These are phyloP conservation scores for Leishmania lainsoni DNA, from an alignment of 208 protist species.

Conservation along the genomic window DNA sequence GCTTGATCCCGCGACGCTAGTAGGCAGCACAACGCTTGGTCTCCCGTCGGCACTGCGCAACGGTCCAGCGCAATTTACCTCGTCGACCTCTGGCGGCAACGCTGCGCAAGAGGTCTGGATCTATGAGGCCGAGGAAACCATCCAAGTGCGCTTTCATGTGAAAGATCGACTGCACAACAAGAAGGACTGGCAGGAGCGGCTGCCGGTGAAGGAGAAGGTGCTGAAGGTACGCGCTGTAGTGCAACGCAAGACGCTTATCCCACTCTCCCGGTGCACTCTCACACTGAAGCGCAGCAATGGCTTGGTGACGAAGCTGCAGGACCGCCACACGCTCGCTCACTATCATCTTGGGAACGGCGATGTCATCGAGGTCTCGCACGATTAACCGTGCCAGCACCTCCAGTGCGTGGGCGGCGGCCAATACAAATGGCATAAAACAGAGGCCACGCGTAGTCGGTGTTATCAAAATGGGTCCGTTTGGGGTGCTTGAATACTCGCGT, in stretches of 20 bases:
- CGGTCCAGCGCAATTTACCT: not conserved
- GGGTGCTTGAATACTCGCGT: not conserved
- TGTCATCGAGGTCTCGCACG: slow-evolving; percentile 72
- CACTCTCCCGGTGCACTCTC: slow-evolving; percentile 78
- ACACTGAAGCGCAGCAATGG: slow-evolving; percentile 24
- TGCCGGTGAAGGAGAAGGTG: slow-evolving; percentile 74
- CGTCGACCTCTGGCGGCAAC: not conserved
- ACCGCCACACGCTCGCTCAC: slow-evolving; percentile 74
- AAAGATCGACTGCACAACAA: slow-evolving; percentile 44
- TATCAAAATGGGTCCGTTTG: not conserved
- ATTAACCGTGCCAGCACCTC: slow-evolving; percentile 36
- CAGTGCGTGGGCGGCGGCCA: not conserved
- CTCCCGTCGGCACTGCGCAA: slow-evolving; percentile 38
- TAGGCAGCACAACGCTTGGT: slow-evolving; percentile 69
- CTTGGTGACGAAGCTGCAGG: slow-evolving; percentile 40
- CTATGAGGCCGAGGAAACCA: slow-evolving; percentile 60
- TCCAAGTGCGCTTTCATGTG: slow-evolving; percentile 56
- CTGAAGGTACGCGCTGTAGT: slow-evolving; percentile 74
- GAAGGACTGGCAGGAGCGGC: slow-evolving; percentile 68
- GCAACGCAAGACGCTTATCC: slow-evolving; percentile 83
- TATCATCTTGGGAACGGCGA: slow-evolving; percentile 73
- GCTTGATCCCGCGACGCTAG: slow-evolving; percentile 39
- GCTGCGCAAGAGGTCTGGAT: slow-evolving; percentile 60
- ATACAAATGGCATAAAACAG: not conserved
- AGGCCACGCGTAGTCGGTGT: not conserved